These are phyloP conservation scores for Excoecaria agallocha DNA, from an alignment of 345 rosid species.

Conservation along the genomic window DNA sequence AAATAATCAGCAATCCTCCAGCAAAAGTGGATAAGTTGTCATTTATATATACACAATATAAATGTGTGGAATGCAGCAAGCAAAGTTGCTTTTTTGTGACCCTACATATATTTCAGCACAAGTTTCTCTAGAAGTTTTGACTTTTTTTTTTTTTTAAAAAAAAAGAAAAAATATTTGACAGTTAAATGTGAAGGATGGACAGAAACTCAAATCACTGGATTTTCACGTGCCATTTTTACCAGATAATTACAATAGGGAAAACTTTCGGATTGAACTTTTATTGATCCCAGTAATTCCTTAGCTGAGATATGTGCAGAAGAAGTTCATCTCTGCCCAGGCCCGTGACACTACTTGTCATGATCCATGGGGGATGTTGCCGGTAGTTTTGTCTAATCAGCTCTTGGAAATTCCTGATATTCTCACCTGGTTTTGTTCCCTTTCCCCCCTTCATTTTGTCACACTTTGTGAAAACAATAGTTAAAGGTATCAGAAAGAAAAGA, in stretches of 20 bases:
- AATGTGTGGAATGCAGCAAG: background rate
- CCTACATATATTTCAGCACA: background rate
- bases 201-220: background rate
- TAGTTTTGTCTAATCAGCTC: conserved; percentile 61
- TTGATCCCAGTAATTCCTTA: conserved; percentile 51
- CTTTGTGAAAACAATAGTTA: conserved; percentile 86
- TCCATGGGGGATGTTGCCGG: conserved; percentile 74
- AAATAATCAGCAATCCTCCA: background rate
- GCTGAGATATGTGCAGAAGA: conserved; percentile 82
- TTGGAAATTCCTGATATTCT: conserved; percentile 72
- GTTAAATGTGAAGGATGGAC: no score
- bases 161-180: no score
- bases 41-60: background rate
- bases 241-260: background rate
- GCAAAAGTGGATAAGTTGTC: background rate
- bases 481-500: conserved; percentile 54
- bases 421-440: conserved; percentile 76
- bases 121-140: no score
- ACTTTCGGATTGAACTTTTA: conserved; percentile 1
- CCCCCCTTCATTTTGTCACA: conserved; percentile 77
- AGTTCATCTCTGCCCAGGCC: conserved; percentile 90
- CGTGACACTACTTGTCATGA: conserved; percentile 87
- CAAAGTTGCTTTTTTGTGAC: background rate
- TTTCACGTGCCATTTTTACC: background rate
- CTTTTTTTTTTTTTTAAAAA: background rate